Percentiles rank a stretch among this genome's conserved stretches.
Evolutionary conservation across 2,329 filamentous ascomycete genomes (phyloP).

Genomic region (Paraphaeosphaeria minitans): DNA sequence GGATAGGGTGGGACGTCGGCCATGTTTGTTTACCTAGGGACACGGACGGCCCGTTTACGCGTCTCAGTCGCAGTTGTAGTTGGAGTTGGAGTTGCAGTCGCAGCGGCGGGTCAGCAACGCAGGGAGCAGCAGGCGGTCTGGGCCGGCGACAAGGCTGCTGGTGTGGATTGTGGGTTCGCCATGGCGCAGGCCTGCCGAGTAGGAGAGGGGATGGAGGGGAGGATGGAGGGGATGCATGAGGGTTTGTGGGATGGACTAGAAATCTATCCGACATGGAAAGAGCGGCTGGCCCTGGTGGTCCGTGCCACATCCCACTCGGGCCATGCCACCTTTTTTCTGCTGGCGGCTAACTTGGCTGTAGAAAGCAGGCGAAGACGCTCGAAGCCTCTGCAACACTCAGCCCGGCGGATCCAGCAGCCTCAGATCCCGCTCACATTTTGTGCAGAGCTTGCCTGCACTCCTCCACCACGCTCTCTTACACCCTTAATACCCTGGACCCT

Average conservation of each 20-base stretch:
- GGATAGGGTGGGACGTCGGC: constrained; percentile 48
- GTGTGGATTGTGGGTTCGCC: neutral
- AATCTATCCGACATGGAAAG: no score
- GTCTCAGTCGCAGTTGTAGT: neutral
- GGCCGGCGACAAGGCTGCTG: constrained; percentile 5
- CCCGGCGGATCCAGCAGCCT: constrained; percentile 17
- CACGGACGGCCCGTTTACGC: neutral
- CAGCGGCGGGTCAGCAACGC: neutral
- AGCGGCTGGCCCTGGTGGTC: constrained; percentile 6
- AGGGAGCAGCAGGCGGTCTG: neutral
- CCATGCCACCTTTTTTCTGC: constrained; percentile 16
- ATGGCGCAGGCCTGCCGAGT: constrained; percentile 24
- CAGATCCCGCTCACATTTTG: constrained; percentile 12
- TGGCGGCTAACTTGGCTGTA: constrained; percentile 18
- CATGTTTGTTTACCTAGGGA: constrained; percentile 28
- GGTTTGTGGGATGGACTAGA: no score
- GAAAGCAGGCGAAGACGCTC: constrained; percentile 25
- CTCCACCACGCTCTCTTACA: constrained; percentile 12
- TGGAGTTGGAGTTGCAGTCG: neutral
- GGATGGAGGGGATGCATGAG: no score
- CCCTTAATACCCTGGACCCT: constrained; percentile 13
- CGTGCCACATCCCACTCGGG: constrained; percentile 7
- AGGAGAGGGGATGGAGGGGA: no score
- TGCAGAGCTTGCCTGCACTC: constrained; percentile 14
- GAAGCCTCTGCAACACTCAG: constrained; percentile 14